Percentiles rank a stretch among this genome's conserved stretches.
phyloP scores from a whole-genome alignment of 306 rosid species.

The Medicago ruthenica region DNA sequence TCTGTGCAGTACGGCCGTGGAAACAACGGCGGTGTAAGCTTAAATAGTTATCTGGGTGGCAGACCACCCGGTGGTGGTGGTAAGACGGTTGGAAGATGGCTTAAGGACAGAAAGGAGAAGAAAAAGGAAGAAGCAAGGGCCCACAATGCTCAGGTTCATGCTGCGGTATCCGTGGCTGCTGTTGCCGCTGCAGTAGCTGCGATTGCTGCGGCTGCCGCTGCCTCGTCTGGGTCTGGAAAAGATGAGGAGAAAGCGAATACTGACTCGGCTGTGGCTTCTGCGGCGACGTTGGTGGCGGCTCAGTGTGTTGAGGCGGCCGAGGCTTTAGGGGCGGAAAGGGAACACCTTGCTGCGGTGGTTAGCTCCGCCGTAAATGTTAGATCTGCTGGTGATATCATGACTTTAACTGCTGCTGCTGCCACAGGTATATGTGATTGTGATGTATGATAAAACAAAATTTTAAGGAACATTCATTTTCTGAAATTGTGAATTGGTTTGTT shows the following conservation, averaged over 20 bases:
- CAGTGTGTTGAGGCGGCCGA: slow-evolving; percentile 97
- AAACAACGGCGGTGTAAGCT: slow-evolving; percentile 34
- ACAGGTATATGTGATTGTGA: slow-evolving; percentile 59
- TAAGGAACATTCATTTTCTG: slow-evolving; percentile 15
- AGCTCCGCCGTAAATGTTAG: slow-evolving; percentile 92
- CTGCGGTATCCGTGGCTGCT: slow-evolving; percentile 87
- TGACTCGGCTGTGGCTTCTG: slow-evolving; percentile 89
- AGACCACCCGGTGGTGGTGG: slow-evolving; percentile 52
- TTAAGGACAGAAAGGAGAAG: slow-evolving; percentile 90
- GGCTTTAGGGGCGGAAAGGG: slow-evolving; percentile 90
- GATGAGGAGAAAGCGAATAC: slow-evolving; percentile 79
- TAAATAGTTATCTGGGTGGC: slow-evolving; percentile 39
- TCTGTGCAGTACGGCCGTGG: slow-evolving; percentile 64
- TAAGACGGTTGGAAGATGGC: slow-evolving; percentile 91
- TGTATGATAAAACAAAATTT: background rate
- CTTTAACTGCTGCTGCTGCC: slow-evolving; percentile 88
- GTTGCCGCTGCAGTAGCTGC: slow-evolving; percentile 91
- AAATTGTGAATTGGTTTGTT: background rate
- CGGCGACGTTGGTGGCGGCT: slow-evolving; percentile 89
- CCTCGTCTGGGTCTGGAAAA: slow-evolving; percentile 54
- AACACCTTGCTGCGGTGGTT: slow-evolving; percentile 78
- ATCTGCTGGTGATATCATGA: slow-evolving; percentile 88
- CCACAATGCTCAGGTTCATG: slow-evolving; percentile 90
- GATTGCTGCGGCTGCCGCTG: slow-evolving; percentile 77
- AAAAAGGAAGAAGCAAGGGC: slow-evolving; percentile 89